Conservation (phyloP, 2,329 filamentous ascomycete genomes). For the Colletotrichum falcatum region DNA sequence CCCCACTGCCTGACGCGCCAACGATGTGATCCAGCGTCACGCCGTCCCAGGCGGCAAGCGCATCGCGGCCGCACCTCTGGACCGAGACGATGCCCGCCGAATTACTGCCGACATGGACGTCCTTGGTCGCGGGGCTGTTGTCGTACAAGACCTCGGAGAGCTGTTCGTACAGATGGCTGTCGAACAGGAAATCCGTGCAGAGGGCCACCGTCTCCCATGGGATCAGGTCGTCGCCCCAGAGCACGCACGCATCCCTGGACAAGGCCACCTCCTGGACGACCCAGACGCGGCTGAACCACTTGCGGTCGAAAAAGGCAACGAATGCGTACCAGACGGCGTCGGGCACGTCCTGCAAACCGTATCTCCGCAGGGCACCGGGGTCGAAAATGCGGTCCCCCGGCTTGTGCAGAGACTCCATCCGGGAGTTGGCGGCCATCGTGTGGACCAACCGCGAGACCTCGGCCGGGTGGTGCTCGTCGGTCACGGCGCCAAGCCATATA, state of each 20-base stretch:
- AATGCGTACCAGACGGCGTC: constrained; percentile 33
- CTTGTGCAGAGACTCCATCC: not conserved
- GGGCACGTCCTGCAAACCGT: constrained; percentile 2
- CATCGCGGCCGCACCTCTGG: constrained; percentile 25
- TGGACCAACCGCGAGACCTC: constrained; percentile 18
- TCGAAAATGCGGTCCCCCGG: constrained; percentile 1
- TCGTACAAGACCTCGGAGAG: constrained; percentile 25
- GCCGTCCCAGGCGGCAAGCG: constrained; percentile 20
- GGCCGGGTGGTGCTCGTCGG: constrained; percentile 11
- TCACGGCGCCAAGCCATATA: constrained; percentile 39
- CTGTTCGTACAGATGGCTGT: constrained; percentile 30
- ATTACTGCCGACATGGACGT: constrained; percentile 22
- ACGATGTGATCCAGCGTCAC: constrained; percentile 27
- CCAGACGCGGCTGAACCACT: constrained; percentile 41
- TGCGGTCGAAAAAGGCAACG: constrained; percentile 37
- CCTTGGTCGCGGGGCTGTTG: constrained; percentile 25
- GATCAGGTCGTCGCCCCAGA: constrained; percentile 33
- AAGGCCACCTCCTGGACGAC: constrained; percentile 41
- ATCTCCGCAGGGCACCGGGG: constrained; percentile 4
- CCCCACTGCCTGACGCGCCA: not conserved
- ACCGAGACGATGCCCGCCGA: constrained; percentile 31
- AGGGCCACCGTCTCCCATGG: constrained; percentile 35
- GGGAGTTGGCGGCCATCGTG: constrained; percentile 22
- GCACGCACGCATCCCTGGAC: constrained; percentile 29
- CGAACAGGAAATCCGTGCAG: constrained; percentile 31